phyloP scores from a whole-genome alignment of 176 grass and related monocot genomes.

The Ananas comosus region DNA sequence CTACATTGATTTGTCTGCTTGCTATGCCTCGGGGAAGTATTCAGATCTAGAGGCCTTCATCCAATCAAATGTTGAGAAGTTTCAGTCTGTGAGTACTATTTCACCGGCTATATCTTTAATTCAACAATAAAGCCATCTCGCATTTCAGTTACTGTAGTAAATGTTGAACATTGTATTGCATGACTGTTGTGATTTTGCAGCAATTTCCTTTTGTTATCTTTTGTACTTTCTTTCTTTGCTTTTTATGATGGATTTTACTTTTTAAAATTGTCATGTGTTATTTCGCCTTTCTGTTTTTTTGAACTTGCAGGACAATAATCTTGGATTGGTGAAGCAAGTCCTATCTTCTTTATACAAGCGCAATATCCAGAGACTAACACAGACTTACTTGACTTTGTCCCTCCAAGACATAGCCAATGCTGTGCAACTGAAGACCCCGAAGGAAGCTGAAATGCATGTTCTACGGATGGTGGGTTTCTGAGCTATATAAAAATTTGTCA shows the following conservation, averaged over 20 bases:
- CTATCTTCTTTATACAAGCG: conserved; percentile 84
- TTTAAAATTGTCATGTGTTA: no score
- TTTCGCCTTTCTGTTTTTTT: no score
- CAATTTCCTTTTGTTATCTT: neutral
- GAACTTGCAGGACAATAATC: conserved; percentile 65
- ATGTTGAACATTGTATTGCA: no score
- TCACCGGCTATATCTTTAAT: neutral
- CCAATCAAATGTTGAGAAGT: conserved; percentile 45
- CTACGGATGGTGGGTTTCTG: conserved; percentile 69
- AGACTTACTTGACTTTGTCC: conserved; percentile 95
- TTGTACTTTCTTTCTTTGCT: conserved; percentile 1
- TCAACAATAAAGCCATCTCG: no score
- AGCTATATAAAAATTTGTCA: neutral
- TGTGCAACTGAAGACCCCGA: conserved; percentile 71
- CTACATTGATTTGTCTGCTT: conserved; percentile 57
- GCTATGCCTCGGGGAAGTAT: conserved; percentile 53
- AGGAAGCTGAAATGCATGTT: conserved; percentile 93
- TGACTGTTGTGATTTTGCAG: no score
- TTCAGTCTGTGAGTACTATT: conserved; percentile 70
- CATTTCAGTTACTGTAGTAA: no score
- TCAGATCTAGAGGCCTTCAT: conserved; percentile 58
- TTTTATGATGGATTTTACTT: no score
- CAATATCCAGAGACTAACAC: conserved; percentile 96
- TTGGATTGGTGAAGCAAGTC: conserved; percentile 91
- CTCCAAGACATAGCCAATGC: conserved; percentile 86